Evolutionary conservation across 2,329 filamentous ascomycete genomes (phyloP), one percentile per base, ranked within the genome.

Genomic region (Cladosporium sphaerospermum): DNA sequence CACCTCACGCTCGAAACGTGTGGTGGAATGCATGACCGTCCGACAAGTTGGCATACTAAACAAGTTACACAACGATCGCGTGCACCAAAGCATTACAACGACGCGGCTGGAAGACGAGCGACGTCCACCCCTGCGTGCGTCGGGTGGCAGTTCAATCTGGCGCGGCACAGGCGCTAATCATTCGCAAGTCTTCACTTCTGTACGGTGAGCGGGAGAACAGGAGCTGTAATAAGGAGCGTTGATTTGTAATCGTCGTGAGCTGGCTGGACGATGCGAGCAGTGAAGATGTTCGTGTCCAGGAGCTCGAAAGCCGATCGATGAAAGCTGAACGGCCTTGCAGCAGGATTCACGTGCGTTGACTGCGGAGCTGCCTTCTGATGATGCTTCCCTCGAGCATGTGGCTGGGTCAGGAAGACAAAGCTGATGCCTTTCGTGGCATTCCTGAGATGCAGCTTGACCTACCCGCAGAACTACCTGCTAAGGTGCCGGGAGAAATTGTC

Each of bases 181-280:
- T 59, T 9, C 48, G 53, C 6, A 59, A 55, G 42, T 53, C 53
- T 31, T 14, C 56, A 9, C 37, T 52, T 19, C 53, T 56, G 40
- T 60, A 59, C 42, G 19, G 31, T 3, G 55, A 45, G 19, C 50
- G 52, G 10, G 58, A 62, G 31, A 56, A 60, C 7, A 51, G 58
- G 9, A 54, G 60, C 19, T 49, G 54, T 13, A 57, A 56, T 33
- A 54, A 52, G 2, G 57, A 62, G 40, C 52, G 60, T 2, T 61
- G 62, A 40, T 63, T 57, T 19, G 56, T 59, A 10, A 56, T 63
- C 28, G 59, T 63, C 16, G 41, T 63, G n/a, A 55, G 56, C 9
- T 56, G 55, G 33, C 46, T 59, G 2, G 56, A 56, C 9, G 47
- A 57, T 3, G 48, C 53, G n/a, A 32, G 47, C 40, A 45, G 55